Evolutionary conservation across 1,284 basidiomycete genomes (phyloP), one percentile per base, ranked within the genome.

Genomic region (Trichosporon ovoides): DNA sequence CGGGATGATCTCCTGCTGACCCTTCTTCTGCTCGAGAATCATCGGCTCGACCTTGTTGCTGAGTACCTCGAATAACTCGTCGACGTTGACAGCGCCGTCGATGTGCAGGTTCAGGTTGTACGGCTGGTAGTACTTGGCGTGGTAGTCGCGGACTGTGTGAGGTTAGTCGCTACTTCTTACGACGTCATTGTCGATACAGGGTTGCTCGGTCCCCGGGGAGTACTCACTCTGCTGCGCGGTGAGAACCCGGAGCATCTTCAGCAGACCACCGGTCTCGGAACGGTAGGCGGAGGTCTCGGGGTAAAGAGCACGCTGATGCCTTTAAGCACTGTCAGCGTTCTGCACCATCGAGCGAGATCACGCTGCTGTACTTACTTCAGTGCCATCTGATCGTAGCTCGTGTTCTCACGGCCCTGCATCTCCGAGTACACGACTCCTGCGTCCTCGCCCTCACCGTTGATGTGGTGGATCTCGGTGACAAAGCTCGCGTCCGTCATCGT

Each of bases 341-440:
- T 57, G 37, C 56, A 53, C 43, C 64, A 71, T 13, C 20, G 22
- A 7, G 5, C 7, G 1, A 18, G 16, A 1, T 12, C n/a, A n/a
- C n/a, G n/a, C 13, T n/a, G 46, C 4, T 19, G n/a, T 13, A 69
- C 76, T 57, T 68, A 91, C 90, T 84, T 80, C 46, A 95, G 82
- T 52, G 87, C 85, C 88, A 98, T 94, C 40, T 97, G 80, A 79
- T 97, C 92, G 13, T 85, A 86, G 0, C 89, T 84, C 5, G 88
- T 90, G 71, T 98, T 98, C 79, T 98, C 89, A 50, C 95, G 83
- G 1, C 92, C 96, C 79, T 98, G 95, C 96, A 99, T 99, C 79
- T 95, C 90, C 68, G 88, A 91, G 75, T 94, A 97, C 28, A 99
- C 96, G 3, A 99, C 96, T 49, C 96, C 96, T 11, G 91, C 89